A percentile compares a stretch with the other conserved stretches of the same genome.
These are phyloP conservation scores for Pelagomonas calceolata DNA, from an alignment of 108 stramenopile genomes.

Conservation along the genomic window DNA sequence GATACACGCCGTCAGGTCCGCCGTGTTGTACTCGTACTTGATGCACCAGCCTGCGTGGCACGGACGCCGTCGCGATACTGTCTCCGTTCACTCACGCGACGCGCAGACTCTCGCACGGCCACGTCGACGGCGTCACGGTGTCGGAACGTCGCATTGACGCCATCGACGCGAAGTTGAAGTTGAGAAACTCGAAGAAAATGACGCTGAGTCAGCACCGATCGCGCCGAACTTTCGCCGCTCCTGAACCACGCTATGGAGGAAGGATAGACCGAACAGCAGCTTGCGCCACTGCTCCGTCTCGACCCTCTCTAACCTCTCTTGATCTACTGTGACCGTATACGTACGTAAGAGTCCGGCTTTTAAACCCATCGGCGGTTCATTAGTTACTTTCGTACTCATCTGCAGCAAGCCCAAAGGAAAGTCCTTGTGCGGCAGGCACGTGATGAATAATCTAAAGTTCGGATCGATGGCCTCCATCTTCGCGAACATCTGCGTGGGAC, in stretches of 20 bases:
- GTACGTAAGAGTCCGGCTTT: conserved; percentile 72
- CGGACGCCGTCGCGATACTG: no score
- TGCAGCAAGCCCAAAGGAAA: conserved; percentile 82
- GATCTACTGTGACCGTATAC: conserved; percentile 78
- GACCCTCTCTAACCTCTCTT: conserved; percentile 75
- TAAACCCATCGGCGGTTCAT: conserved; percentile 75
- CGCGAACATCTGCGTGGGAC: conserved; percentile 42
- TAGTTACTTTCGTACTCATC: conserved; percentile 84
- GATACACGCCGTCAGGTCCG: conserved; percentile 75
- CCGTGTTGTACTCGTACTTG: conserved; percentile 82
- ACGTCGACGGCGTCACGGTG: no score
- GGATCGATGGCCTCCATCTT: conserved; percentile 59
- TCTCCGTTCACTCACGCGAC: no score
- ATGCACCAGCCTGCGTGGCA: conserved; percentile 90
- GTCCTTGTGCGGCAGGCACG: conserved; percentile 66
- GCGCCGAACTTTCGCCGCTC: conserved; percentile 86
- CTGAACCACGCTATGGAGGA: conserved; percentile 73
- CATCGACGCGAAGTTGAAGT: no score
- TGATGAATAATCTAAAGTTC: conserved; percentile 76
- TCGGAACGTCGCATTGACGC: no score
- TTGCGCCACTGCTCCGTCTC: conserved; percentile 80
- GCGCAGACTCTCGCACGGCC: no score
- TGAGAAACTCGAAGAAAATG: no score
- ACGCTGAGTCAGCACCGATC: no score
- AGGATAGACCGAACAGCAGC: conserved; percentile 68